Base-by-base conservation (phyloP, 2,329 filamentous ascomycete species). In the Beauveria sp. region DNA sequence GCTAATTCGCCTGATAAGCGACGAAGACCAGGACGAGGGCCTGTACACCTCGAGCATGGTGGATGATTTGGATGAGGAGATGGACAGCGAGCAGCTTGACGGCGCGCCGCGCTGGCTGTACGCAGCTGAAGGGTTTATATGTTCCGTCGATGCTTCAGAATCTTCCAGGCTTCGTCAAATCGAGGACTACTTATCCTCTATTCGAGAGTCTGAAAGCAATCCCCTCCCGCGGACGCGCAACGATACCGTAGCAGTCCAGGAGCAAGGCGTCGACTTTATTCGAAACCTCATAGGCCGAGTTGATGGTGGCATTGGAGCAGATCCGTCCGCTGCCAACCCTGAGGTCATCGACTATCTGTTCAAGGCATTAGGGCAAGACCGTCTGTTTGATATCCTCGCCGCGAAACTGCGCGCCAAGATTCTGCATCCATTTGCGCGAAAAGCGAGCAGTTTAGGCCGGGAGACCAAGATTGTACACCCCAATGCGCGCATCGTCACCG, bases 291-390 rank as follows among this genome's bases (percentile, higher is more conserved):
- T 97, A 66, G 89, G 88, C 62, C 85, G 87, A 55, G 72, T 75
- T 8, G 73, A 74, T 16, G 64, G 78, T 73, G 67, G 84, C 73
- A 66, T 80, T 75, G 66, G 79, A 73, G 64, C 85, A 77, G 75
- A 83, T 18, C 74, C 75, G 16, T 72, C 77, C 7, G 72, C 73
- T 57, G 82, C 83, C 63, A 83, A 82, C 31, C 79, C 82, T 3
- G 83, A 86, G 60, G 93, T 97, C 85, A 91, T 97, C 64, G 92
- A 96, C 69, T 87, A 90, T 69, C 75, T 98, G 24, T 88, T 98
- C 69, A 83, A 79, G 62, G 83, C 87, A 61, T 81, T 97, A 52
- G 90, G 91, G 1, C 84, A 90, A 69, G 85, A 91, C 62, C 83
- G 88, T 45, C 80, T 98, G 59, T 93, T 97, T 67, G 86, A 89